Base-by-base conservation (phyloP, 768 basidiomycete genomes). In the Flagelloscypha sp. region DNA sequence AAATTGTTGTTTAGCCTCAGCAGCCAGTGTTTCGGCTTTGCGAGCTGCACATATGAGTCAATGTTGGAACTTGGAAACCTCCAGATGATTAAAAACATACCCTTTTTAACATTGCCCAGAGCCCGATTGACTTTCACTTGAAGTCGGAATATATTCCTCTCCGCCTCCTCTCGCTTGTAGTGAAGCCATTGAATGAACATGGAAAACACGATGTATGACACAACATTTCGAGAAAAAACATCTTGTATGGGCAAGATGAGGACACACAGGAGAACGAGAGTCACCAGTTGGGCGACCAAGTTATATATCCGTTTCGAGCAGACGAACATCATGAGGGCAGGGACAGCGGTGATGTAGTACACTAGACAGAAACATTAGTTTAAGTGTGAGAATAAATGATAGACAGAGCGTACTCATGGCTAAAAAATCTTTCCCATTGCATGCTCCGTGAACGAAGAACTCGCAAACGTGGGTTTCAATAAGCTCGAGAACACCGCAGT, bases 51-150 rank as follows among this genome's bases (percentile, higher is more conserved):
- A 17, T 27, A 13, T 9, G 13, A 9, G 25, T 27, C 10, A 27
- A 27, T 49, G 48, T 30, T 49, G 46, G 0, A 44, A 35, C 19
- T 27, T 18, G 30, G 40, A 52, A 11, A 48, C 48, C 15, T 38
- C 18, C 34, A 27, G 10, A 9, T 9, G 25, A 27, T 9, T 9
- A 9, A 27, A 27, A 9, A 13, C 25, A 9, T 9, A 27, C 13
- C 9, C 25, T 16, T 59, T 54, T 42, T 70, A 66, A n/a, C n/a
- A n/a, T n/a, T n/a, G n/a, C n/a, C n/a, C 6, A 60, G 62, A 7
- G 64, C 66, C 8, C 58, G 48, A 41, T 57, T 64, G 22, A 59
- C 56, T n/a, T n/a, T n/a, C n/a, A n/a, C n/a, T n/a, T n/a, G n/a
- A n/a, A 5, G 63, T 50, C 44, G 68, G 68, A 40, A 68, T 54